Evolutionary conservation across 2,329 filamentous ascomycete species (phyloP).

Genomic region (Monosporascus cannonballus): DNA sequence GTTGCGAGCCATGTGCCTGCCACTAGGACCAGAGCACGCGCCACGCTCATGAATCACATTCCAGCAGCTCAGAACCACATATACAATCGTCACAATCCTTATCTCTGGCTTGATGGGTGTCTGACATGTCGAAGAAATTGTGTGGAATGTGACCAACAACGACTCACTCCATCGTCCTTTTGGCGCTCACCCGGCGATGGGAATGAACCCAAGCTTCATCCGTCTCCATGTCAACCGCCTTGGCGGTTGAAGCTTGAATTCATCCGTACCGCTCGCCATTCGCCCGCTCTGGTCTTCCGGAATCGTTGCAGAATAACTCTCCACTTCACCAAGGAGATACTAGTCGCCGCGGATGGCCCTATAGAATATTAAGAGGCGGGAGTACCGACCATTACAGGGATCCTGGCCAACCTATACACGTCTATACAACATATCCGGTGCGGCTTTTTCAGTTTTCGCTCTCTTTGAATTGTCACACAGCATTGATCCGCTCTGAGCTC

Average conservation of each 20-base stretch:
- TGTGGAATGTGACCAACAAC: conserved; percentile 2
- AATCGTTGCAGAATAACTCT: neutral
- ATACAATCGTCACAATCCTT: too few relatives aligned
- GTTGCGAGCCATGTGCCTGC: neutral
- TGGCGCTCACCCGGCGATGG: neutral
- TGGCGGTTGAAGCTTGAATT: conserved; percentile 20
- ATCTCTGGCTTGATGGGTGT: too few relatives aligned
- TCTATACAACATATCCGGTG: neutral
- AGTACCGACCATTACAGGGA: neutral
- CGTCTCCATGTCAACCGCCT: conserved; percentile 10
- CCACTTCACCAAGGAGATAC: neutral
- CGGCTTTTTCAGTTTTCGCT: neutral
- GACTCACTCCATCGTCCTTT: conserved; percentile 7
- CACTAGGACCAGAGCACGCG: neutral
- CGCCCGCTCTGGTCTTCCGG: conserved; percentile 10
- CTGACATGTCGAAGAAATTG: neutral
- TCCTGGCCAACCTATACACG: neutral
- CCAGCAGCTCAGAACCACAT: neutral
- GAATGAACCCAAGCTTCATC: conserved; percentile 14
- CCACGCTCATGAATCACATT: neutral
- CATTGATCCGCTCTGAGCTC: neutral
- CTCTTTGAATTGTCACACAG: neutral
- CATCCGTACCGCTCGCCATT: conserved; percentile 12
- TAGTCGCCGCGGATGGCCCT: too few relatives aligned
- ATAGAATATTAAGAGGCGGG: too few relatives aligned